phyloP scores from a whole-genome alignment of 2,329 filamentous ascomycete species.

The Macrophomina phaseolina region DNA sequence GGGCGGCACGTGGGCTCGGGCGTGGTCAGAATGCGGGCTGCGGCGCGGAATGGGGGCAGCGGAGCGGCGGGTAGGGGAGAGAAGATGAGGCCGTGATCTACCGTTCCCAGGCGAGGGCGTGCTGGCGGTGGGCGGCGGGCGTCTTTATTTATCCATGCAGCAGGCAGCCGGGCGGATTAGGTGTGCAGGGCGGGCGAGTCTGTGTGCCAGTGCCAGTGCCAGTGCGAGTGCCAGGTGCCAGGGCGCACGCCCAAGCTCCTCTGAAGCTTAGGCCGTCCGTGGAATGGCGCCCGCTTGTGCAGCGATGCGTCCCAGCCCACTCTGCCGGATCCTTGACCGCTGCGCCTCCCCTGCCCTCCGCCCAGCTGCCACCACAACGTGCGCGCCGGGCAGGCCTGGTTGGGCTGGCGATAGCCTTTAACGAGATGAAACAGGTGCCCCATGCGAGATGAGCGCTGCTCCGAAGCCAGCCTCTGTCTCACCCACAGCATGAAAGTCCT shows the following conservation, averaged over 20 bases:
- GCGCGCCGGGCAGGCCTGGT: constrained; percentile 7
- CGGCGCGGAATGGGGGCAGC: background rate
- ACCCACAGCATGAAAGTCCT: constrained; percentile 5
- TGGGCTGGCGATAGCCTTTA: constrained; percentile 20
- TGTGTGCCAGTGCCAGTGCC: background rate
- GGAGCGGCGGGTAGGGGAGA: background rate
- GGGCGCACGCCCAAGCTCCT: background rate
- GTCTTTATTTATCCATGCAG: constrained; percentile 26
- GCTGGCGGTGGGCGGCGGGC: constrained; percentile 1
- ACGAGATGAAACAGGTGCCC: constrained; percentile 26
- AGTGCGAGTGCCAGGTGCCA: background rate
- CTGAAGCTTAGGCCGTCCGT: background rate
- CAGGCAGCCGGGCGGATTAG: constrained; percentile 18
- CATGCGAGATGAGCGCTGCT: constrained; percentile 25
- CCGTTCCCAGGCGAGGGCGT: constrained; percentile 1
- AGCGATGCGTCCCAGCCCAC: constrained; percentile 18
- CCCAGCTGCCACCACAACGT: constrained; percentile 21
- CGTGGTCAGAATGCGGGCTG: background rate
- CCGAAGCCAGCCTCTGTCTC: constrained; percentile 12
- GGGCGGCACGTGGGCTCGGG: constrained; percentile 10
- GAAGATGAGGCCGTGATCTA: background rate
- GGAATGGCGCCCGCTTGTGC: constrained; percentile 14
- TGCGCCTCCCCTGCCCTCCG: constrained; percentile 17
- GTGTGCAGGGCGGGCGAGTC: constrained; percentile 4
- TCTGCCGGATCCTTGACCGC: constrained; percentile 23